These are phyloP conservation scores for Coemansia sp. DNA, from an alignment of 192 early-diverging fungal genomes.

Conservation along the genomic window DNA sequence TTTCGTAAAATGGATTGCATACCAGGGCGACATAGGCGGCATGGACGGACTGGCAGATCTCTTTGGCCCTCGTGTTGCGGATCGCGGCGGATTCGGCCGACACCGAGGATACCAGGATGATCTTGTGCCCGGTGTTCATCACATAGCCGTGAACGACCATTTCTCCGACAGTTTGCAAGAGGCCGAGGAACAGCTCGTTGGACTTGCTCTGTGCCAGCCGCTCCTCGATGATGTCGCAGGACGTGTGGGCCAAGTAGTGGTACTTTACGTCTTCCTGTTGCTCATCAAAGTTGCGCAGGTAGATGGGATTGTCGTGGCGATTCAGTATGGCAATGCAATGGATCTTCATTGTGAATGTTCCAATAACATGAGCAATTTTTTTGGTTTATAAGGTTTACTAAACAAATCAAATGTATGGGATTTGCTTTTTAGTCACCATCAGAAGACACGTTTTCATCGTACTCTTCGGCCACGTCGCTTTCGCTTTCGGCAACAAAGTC, in stretches of 20 bases:
- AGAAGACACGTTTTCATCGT: conserved; percentile 61
- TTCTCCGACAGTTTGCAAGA: conserved; percentile 87
- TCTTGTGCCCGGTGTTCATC: conserved; percentile 81
- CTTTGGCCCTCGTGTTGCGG: conserved; percentile 60
- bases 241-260: conserved; percentile 89
- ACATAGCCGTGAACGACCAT: conserved; percentile 87
- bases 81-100: conserved; percentile 79
- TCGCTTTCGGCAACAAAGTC: conserved; percentile 80
- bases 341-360: conserved; percentile 41
- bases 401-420: not conserved
- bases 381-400: not conserved
- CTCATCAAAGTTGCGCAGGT: conserved; percentile 72
- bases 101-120: conserved; percentile 65
- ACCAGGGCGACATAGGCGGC: conserved; percentile 74
- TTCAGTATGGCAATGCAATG: conserved; percentile 36
- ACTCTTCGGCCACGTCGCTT: conserved; percentile 77
- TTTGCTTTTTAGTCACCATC: conserved; percentile 20
- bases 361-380: too few species aligned
- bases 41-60: conserved; percentile 82
- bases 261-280: conserved; percentile 79
- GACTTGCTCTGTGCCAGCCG: conserved; percentile 50
- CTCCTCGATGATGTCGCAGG: conserved; percentile 82
- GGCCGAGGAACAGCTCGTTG: conserved; percentile 78
- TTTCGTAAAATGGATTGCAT: conserved; percentile 85
- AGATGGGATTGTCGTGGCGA: conserved; percentile 81